Percentiles rank a stretch among this genome's conserved stretches.
Evolutionary conservation across 2,329 filamentous ascomycete genomes (phyloP).

Genomic region (Neofusicoccum ribis): DNA sequence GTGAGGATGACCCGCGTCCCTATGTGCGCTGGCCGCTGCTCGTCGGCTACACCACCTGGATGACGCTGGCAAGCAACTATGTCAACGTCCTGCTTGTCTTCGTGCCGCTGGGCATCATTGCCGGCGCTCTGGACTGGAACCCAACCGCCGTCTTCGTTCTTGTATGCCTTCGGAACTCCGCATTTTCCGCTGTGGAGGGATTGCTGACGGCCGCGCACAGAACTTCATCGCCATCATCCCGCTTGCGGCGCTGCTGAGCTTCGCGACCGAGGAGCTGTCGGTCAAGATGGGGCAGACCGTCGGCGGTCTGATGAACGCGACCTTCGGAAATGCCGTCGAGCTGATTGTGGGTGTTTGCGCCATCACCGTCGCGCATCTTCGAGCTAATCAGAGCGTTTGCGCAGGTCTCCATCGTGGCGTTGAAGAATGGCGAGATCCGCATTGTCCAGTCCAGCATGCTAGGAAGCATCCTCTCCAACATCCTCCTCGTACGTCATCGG

Average conservation of each 20-base stretch:
- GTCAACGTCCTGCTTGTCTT: constrained; percentile 72
- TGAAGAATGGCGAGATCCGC: constrained; percentile 81
- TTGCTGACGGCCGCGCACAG: constrained; percentile 7
- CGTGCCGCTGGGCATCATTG: constrained; percentile 71
- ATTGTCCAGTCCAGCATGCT: constrained; percentile 99
- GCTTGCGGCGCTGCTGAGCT: constrained; percentile 70
- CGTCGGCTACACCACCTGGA: constrained; percentile 41
- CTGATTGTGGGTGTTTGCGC: constrained; percentile 60
- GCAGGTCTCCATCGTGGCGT: constrained; percentile 87
- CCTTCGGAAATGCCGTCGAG: constrained; percentile 79
- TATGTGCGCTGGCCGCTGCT: constrained; percentile 34
- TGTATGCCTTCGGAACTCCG: constrained; percentile 15
- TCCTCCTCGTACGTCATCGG: constrained; percentile 64
- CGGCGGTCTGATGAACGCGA: constrained; percentile 73
- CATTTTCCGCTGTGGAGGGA: background rate
- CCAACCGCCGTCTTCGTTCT: constrained; percentile 70
- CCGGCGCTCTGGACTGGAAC: constrained; percentile 63
- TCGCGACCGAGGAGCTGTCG: constrained; percentile 76
- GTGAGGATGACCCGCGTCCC: constrained; percentile 5
- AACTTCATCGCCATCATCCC: constrained; percentile 83
- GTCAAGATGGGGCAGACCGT: constrained; percentile 71
- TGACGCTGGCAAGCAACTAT: constrained; percentile 51
- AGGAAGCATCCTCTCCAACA: constrained; percentile 91
- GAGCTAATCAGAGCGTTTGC: constrained; percentile 20
- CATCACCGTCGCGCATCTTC: background rate